Base-by-base conservation (phyloP, 108 stramenopile species). In the Mediolabrus comicus region DNA sequence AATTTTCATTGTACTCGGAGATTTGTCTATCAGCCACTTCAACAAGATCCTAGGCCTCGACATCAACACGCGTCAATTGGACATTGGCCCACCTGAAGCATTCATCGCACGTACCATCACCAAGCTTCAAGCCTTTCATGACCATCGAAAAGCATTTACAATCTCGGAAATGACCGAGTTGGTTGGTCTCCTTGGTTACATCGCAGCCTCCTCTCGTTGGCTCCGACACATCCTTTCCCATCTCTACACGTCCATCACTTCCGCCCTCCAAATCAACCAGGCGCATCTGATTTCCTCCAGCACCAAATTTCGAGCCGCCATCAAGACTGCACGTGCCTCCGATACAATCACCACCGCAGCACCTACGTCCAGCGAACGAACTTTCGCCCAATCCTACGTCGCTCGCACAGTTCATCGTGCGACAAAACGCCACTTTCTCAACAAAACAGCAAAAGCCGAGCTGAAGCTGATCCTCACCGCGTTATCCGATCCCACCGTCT, bases 1-100 rank as follows among this genome's bases (percentile, higher is more conserved):
- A 26, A 66, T 74, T 51, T 74, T 74, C 43, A 39, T 35, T 0
- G 59, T 74, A 2, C 54, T 74, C 58, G 73, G 73, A 1, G 13
- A 22, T 8, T 43, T 69, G 56, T 4, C 8, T 9, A 28, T 69
- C 26, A 28, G 29, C 1, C 67, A 57, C 38, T 17, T 46, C 22
- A 34, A 39, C 26, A 39, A 57, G 6, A 31, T 49, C 14, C 25
- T 72, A 9, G 71, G 54, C 3, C 26, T 71, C 0, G 51, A 28
- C 2, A 53, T 61, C 16, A 6, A 71, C 39, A 62, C 70, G n/a
- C 41, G 62, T 9, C 14, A 17, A 8, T 2, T 72, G 4, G 38
- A 38, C 38, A 12, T 38, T 1, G 38, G 38, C 2, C 38, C 38
- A 38, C 38, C 38, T 6, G 9, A 3, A 13, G 38, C 4, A 8